phyloP scores from a whole-genome alignment of 805 yeast species.

The Metschnikowia cerradonensis region DNA sequence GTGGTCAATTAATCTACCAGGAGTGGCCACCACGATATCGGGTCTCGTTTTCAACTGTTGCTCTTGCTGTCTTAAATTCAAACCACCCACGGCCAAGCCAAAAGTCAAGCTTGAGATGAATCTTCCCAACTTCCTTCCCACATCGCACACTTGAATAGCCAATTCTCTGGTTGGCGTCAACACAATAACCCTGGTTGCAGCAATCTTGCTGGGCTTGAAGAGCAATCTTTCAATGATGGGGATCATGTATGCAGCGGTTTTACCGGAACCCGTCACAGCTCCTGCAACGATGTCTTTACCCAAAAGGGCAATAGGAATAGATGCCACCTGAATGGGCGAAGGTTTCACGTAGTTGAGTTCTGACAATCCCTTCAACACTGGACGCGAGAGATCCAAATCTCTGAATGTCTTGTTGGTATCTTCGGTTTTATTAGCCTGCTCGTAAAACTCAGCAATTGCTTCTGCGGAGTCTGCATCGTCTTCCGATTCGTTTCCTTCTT shows the following conservation, averaged over 20 bases:
- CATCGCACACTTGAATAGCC: slow-evolving; percentile 94
- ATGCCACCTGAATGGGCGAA: slow-evolving; percentile 89
- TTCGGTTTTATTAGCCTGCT: slow-evolving; percentile 41
- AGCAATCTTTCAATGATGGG: slow-evolving; percentile 91
- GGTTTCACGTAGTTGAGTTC: slow-evolving; percentile 83
- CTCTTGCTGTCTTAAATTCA: slow-evolving; percentile 92
- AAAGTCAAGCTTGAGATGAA: slow-evolving; percentile 74
- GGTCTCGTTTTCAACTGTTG: slow-evolving; percentile 90
- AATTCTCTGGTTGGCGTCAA: slow-evolving; percentile 96
- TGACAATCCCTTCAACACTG: slow-evolving; percentile 77
- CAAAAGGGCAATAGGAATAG: slow-evolving; percentile 86
- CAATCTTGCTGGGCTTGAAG: slow-evolving; percentile 79
- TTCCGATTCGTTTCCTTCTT: slow-evolving; percentile 27
- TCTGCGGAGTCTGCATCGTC: slow-evolving; percentile 64
- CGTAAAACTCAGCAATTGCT: slow-evolving; percentile 75
- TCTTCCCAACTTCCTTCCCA: slow-evolving; percentile 78
- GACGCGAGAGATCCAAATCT: slow-evolving; percentile 79
- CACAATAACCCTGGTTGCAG: slow-evolving; percentile 87
- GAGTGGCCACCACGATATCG: slow-evolving; percentile 95
- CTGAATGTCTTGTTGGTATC: slow-evolving; percentile 65
- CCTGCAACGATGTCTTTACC: slow-evolving; percentile 99
- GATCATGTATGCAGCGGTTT: slow-evolving; percentile 96
- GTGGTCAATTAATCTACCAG: slow-evolving; percentile 98
- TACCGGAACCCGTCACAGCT: slow-evolving; percentile 99
- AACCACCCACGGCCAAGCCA: slow-evolving; percentile 97